Evolutionary conservation across 2,329 filamentous ascomycete genomes (phyloP), one percentile per base, ranked within the genome.

Genomic region (Colletotrichum gigasporum): DNA sequence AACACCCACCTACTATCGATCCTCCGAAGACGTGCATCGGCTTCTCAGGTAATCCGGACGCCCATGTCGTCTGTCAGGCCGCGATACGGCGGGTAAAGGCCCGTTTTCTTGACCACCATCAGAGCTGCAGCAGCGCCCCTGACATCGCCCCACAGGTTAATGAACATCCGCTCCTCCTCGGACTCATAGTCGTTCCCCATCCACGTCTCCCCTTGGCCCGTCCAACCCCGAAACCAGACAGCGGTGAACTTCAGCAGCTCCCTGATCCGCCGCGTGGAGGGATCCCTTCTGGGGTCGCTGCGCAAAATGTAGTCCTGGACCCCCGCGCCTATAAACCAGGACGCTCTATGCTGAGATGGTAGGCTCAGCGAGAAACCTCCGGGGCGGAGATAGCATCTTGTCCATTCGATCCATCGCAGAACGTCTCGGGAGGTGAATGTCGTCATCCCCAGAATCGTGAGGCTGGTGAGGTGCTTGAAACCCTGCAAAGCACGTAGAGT

Each of bases 151-250:
- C 37, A 59, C n/a, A 58, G 22, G 3, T 37, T 32, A 11, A 37
- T 11, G 18, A 58, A 52, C 44, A 59, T 51, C n/a, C 34, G 12
- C 35, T 63, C 53, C 30, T 63, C 59, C 14, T 51, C 14, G 1
- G 11, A 16, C 10, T 51, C 22, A 11, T 39, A 59, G 18, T 45
- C 45, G 37, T 45, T 59, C 4, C 44, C 12, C 24, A 16, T 14
- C 52, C 52, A 32, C 12, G 18, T n/a, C 5, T 14, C 28, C 6
- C 3, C 11, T 9, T n/a, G 12, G 11, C 6, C n/a, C 11, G 14
- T 9, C 5, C 14, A 11, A 1, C 16, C 35, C 22, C 37, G 28
- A 1, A 12, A 14, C 1, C 14, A 26, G 3, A 63, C 35, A 9
- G 7, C 12, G 16, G 37, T 18, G 16, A 24, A 63, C 2, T 30